Percentiles rank a stretch among this genome's conserved stretches.
These are phyloP conservation scores for Mucor saturninus DNA, from an alignment of 371 early-diverging fungal genomes.

Conservation along the genomic window DNA sequence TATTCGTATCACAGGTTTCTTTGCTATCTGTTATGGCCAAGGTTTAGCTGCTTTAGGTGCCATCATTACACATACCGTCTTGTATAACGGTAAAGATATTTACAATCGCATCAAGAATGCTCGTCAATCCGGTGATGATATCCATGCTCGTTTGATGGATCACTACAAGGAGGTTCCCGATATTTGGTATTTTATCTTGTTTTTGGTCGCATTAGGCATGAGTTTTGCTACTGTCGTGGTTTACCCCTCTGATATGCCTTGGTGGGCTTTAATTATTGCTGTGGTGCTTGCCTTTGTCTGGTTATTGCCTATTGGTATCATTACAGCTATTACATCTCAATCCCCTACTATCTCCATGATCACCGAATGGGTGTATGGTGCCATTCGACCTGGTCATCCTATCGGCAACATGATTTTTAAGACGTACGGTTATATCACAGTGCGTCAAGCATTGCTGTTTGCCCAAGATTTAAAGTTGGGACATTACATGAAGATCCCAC, in stretches of 20 bases:
- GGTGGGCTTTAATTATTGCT: conserved; percentile 71
- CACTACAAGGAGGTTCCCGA: conserved; percentile 67
- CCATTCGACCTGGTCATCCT: conserved; percentile 60
- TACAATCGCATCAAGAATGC: conserved; percentile 55
- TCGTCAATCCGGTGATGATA: conserved; percentile 57
- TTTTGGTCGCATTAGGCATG: conserved; percentile 40
- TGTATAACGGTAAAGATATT: conserved; percentile 71
- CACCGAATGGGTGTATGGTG: conserved; percentile 52
- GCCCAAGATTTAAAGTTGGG: conserved; percentile 63
- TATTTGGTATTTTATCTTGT: conserved; percentile 65
- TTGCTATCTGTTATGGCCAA: conserved; percentile 75
- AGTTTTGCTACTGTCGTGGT: conserved; percentile 51
- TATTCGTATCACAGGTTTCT: conserved; percentile 76
- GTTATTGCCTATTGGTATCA: conserved; percentile 72
- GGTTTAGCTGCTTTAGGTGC: conserved; percentile 70
- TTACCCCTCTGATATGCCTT: conserved; percentile 59
- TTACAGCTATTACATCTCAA: conserved; percentile 51
- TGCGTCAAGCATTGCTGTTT: conserved; percentile 61
- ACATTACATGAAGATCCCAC: conserved; percentile 74
- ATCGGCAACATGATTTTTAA: conserved; percentile 68
- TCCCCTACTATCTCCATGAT: conserved; percentile 49
- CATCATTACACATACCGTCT: conserved; percentile 65
- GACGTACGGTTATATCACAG: conserved; percentile 61
- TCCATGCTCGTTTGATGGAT: conserved; percentile 63
- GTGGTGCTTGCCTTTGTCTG: conserved; percentile 66